Base-by-base conservation (phyloP, 139 green algal species). In the Tetraselmis striata region DNA sequence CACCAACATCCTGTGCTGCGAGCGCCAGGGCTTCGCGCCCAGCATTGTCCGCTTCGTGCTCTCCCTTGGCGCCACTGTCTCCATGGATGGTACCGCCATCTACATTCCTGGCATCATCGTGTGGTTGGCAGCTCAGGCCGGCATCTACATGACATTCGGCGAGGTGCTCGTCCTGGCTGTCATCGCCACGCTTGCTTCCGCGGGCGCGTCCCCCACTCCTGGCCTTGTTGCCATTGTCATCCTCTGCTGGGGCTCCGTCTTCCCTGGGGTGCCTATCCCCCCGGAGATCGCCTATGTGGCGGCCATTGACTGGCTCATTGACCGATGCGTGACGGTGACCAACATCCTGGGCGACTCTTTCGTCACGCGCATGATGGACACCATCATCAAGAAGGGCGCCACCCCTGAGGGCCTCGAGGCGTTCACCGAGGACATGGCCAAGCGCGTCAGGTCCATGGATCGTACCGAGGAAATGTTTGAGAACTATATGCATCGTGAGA, bases 1-100 rank as follows among this genome's bases (percentile, higher is more conserved):
- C 27, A 32, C 32, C 23, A 80, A 31, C 5, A 80, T 80, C 77
- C 29, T 80, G 28, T 31, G 29, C 77, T 59, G 29, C 28, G 77
- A 80, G 77, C 29, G 31, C 23, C 31, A 80, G 29, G 32, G 32
- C 77, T 59, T 80, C 77, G 31, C 77, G 23, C 77, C 31, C 28
- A 26, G 23, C 29, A 32, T 80, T 2, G 77, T 32, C 28, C 31
- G 32, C 77, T 80, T 80, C 31, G 77, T 80, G 77, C 77, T 80
- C 24, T 80, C 77, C 18, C 28, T 80, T 2, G 77, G 77, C 5
- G 77, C 77, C 77, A 80, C 77, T 2, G 77, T 80, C 23, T 59
- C 31, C 29, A 80, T 80, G 77, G 77, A 80, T 18, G 77, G 77
- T 2, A 80, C 77, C 77, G 77, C 77, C 29, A 80, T 80, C 28